Conservation (phyloP, 2,329 filamentous ascomycete genomes). For the Fusarium ramigenum region DNA sequence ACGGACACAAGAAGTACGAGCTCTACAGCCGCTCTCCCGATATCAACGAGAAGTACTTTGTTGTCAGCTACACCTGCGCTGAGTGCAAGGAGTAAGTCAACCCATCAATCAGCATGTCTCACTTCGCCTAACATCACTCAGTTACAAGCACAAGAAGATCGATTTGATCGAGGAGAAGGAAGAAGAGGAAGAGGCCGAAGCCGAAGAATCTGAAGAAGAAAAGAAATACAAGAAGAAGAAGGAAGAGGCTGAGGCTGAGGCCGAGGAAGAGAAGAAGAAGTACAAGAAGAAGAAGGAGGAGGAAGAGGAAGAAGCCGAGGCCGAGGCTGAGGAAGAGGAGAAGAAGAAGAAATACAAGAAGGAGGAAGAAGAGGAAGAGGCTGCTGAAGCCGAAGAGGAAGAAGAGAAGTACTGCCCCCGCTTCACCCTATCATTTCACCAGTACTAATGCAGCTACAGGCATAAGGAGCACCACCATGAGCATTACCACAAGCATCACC, state of each 20-base stretch:
- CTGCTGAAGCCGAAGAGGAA: background rate
- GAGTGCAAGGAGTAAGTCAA: slow-evolving; percentile 38
- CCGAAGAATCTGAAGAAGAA: background rate
- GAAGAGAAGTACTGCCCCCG: background rate
- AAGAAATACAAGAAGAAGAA: background rate
- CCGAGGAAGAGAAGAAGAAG: background rate
- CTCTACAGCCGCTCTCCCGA: slow-evolving; percentile 39
- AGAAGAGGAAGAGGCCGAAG: background rate
- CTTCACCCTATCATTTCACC: background rate
- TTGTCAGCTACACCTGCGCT: slow-evolving; percentile 41
- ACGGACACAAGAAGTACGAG: slow-evolving; percentile 36
- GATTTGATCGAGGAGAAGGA: slow-evolving; percentile 13
- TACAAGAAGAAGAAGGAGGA: background rate
- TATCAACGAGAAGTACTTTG: slow-evolving; percentile 39
- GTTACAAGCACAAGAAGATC: slow-evolving; percentile 21
- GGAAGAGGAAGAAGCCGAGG: background rate
- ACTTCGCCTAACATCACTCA: background rate
- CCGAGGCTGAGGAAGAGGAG: background rate
- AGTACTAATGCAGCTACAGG: background rate
- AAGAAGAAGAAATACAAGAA: slow-evolving; percentile 9
- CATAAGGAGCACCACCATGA: slow-evolving; percentile 4
- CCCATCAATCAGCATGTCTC: accelerated
- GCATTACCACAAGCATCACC: background rate
- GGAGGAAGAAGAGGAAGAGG: background rate
- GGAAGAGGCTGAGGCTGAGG: background rate